Conservation (phyloP, 768 basidiomycete genomes). For the Lactarius hatsudake region DNA sequence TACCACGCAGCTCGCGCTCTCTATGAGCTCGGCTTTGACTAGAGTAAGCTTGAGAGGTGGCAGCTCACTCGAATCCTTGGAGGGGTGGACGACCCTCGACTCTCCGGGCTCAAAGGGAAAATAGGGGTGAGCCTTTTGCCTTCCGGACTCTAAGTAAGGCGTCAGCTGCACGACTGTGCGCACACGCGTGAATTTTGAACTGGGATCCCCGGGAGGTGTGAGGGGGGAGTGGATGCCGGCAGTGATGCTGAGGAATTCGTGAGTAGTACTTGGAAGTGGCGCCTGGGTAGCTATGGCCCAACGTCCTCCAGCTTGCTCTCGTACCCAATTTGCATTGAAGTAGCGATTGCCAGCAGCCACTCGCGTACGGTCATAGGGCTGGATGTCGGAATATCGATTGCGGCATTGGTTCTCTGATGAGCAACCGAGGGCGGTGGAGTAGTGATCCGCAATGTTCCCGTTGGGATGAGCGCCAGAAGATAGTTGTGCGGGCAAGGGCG, state of each 20-base stretch:
- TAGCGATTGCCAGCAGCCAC: slow-evolving; percentile 62
- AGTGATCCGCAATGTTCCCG: slow-evolving; percentile 41
- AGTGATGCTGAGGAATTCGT: slow-evolving; percentile 74
- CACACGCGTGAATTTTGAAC: slow-evolving; percentile 42
- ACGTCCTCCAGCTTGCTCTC: slow-evolving; percentile 65
- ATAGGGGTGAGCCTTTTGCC: slow-evolving; percentile 74
- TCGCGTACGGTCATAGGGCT: slow-evolving; percentile 81
- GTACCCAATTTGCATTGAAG: slow-evolving; percentile 85
- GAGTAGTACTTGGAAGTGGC: slow-evolving; percentile 63
- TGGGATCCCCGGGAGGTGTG: slow-evolving; percentile 29
- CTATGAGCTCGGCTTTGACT: slow-evolving; percentile 42
- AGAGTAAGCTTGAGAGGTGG: slow-evolving; percentile 59
- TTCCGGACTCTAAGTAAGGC: slow-evolving; percentile 62
- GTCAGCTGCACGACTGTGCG: slow-evolving; percentile 84
- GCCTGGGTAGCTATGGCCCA: slow-evolving; percentile 90
- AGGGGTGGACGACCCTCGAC: slow-evolving; percentile 44
- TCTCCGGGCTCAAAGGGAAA: slow-evolving; percentile 63
- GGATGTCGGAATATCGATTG: slow-evolving; percentile 73
- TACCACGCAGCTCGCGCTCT: slow-evolving; percentile 57
- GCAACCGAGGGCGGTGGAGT: slow-evolving; percentile 53
- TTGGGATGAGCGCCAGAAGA: slow-evolving; percentile 28
- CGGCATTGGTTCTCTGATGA: slow-evolving; percentile 41
- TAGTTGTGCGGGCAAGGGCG: slow-evolving; percentile 10
- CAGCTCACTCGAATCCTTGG: slow-evolving; percentile 36
- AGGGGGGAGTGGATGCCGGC: slow-evolving; percentile 42